Base-by-base conservation (phyloP, 1,284 basidiomycete species). In the Coniferiporia weirii region DNA sequence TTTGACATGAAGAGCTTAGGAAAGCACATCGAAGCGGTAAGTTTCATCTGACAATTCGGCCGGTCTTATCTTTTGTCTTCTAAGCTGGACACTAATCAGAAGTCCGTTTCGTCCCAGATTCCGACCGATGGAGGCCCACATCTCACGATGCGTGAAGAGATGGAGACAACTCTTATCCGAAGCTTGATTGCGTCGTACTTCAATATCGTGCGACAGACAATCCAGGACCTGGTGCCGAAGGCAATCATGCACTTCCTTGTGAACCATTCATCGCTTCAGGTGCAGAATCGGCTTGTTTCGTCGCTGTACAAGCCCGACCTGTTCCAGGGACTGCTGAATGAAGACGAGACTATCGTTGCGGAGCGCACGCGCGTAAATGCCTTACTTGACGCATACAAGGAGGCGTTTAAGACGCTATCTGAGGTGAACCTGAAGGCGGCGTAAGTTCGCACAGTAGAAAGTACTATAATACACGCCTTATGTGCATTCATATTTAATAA, bases 1-100 rank as follows among this genome's bases (percentile, higher is more conserved):
- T 98, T 87, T 72, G 95, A 99, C 72, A 99, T 99, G 97, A 98
- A 95, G 81, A 96, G 93, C 69, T 78, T 99, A 52, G 94, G 95
- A 61, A 95, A 91, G 75, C 96, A 99, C 68, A 91, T 96, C 62
- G 93, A 95, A 73, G 89, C 91, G 65, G 90, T 94, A 67, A 79
- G 90, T 84, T 10, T 48, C 20, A 45, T 27, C 27, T 27, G 5
- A 27, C 27, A 34, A 43, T 48, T 17, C 54, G 19, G 20, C 44
- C 47, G 48, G 38, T 53, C 27, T 35, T 52, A 54, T 43, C n/a
- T 54, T 27, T 57, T 27, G 8, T 50, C 5, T 27, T 27, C 27
- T 27, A 27, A 3, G 27, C 27, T 27, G 3, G 27, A 27, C 27
- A 27, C 27, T 27, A 27, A 27, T 27, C 5, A 3, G 27, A n/a